Percentiles rank a stretch among this genome's conserved stretches.
phyloP scores from a whole-genome alignment of 179 eudicot species.

The Heliamphora pulchella region DNA sequence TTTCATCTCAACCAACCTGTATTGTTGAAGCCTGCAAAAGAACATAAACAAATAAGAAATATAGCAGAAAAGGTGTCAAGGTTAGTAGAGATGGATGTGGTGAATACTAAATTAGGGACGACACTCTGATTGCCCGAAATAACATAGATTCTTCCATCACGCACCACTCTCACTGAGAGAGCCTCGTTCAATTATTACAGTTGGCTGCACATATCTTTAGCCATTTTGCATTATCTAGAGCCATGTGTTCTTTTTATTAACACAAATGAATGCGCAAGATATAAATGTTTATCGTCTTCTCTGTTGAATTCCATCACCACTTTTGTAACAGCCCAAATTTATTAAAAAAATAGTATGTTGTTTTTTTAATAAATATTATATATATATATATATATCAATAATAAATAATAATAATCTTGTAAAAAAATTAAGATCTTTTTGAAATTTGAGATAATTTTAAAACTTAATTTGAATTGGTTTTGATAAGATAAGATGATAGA shows the following conservation, averaged over 20 bases:
- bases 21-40: constrained; percentile 72
- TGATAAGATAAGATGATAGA: too few relatives aligned
- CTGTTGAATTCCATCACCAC: too few relatives aligned
- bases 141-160: neutral
- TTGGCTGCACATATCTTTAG: neutral
- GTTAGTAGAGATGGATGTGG: too few relatives aligned
- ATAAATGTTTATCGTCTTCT: neutral
- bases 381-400: too few relatives aligned
- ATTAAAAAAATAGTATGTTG: too few relatives aligned
- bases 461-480: too few relatives aligned
- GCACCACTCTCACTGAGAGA: neutral
- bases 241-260: neutral
- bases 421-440: too few relatives aligned
- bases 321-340: too few relatives aligned
- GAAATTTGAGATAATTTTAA: too few relatives aligned
- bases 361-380: too few relatives aligned
- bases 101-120: neutral
- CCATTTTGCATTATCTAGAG: neutral
- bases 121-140: neutral
- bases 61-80: neutral
- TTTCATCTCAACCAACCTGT: constrained; percentile 82
- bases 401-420: too few relatives aligned
- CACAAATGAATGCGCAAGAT: neutral
- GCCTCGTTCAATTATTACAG: neutral
- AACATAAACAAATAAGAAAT: neutral